Evolutionary conservation across 805 yeast species (phyloP).

Genomic region (Hanseniaspora mollemarum): DNA sequence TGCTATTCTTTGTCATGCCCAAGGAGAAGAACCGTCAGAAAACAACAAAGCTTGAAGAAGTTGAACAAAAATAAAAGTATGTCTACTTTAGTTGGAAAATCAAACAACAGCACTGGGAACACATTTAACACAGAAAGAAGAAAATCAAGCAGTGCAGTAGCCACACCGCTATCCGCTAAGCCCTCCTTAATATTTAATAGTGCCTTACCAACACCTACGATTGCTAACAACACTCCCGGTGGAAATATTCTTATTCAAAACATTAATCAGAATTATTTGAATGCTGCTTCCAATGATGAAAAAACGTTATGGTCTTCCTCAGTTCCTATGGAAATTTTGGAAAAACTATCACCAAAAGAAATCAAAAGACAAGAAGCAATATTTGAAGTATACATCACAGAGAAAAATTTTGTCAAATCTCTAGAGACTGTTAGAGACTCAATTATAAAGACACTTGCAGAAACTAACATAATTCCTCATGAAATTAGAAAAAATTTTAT

Average conservation of each 20-base stretch:
- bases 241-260: constrained; percentile 33
- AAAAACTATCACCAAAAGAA: constrained; percentile 68
- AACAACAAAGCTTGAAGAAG: constrained; percentile 76
- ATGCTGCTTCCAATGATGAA: constrained; percentile 31
- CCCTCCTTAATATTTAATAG: constrained; percentile 6
- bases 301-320: constrained; percentile 87
- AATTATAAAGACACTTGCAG: constrained; percentile 83
- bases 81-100: background rate
- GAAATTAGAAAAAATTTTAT: constrained; percentile 83
- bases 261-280: constrained; percentile 4
- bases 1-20: constrained; percentile 97
- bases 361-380: constrained; percentile 90
- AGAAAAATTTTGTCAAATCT: constrained; percentile 89
- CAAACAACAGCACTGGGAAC: background rate
- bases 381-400: constrained; percentile 86
- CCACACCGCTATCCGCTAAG: constrained; percentile 5
- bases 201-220: background rate
- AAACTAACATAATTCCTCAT: constrained; percentile 77
- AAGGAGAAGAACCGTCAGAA: constrained; percentile 61
- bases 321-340: constrained; percentile 69
- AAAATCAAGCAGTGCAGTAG: constrained; percentile 9
- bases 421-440: constrained; percentile 85
- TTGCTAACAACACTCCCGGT: background rate
- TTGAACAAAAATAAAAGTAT: constrained; percentile 6
- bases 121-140: constrained; percentile 3